Conservation (phyloP, 192 early-diverging fungal species). For the Podila minutissima region DNA sequence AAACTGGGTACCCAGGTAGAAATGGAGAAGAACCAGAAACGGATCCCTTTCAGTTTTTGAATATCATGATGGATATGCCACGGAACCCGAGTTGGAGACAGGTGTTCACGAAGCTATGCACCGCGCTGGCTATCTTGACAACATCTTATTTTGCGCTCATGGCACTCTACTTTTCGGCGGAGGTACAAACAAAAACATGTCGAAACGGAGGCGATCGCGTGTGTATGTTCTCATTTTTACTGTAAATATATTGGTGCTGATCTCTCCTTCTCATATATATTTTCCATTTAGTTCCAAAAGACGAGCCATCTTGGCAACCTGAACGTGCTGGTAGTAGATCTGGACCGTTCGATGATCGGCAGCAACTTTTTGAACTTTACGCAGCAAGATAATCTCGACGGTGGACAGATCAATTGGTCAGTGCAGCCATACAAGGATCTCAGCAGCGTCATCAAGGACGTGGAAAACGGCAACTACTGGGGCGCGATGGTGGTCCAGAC, state of each 20-base stretch:
- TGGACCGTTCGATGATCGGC: slow-evolving; percentile 42
- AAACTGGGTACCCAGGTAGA: slow-evolving; percentile 27
- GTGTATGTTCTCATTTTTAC: neutral
- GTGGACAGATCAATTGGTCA: slow-evolving; percentile 30
- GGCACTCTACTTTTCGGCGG: slow-evolving; percentile 32
- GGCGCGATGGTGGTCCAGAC: slow-evolving; percentile 30
- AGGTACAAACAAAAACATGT: slow-evolving; percentile 13
- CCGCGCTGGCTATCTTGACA: slow-evolving; percentile 20
- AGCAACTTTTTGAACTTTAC: slow-evolving; percentile 36
- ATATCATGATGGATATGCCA: slow-evolving; percentile 30
- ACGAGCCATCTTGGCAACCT: slow-evolving; percentile 15
- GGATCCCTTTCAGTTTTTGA: slow-evolving; percentile 29
- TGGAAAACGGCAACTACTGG: slow-evolving; percentile 44
- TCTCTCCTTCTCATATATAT: neutral
- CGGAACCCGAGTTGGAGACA: slow-evolving; percentile 3
- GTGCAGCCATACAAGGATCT: slow-evolving; percentile 27
- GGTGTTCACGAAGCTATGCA: slow-evolving; percentile 12
- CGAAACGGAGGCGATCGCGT: too few relatives aligned
- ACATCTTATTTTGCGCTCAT: slow-evolving; percentile 32
- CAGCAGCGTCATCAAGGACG: slow-evolving; percentile 13
- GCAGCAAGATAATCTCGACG: slow-evolving; percentile 7
- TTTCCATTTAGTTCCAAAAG: slow-evolving; percentile 12
- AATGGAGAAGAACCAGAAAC: slow-evolving; percentile 45
- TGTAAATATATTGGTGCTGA: neutral
- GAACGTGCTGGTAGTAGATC: slow-evolving; percentile 27